Percentiles rank a stretch among this genome's conserved stretches.
Evolutionary conservation across 1,284 basidiomycete genomes (phyloP).

Genomic region (Cutaneotrichosporon sp.): DNA sequence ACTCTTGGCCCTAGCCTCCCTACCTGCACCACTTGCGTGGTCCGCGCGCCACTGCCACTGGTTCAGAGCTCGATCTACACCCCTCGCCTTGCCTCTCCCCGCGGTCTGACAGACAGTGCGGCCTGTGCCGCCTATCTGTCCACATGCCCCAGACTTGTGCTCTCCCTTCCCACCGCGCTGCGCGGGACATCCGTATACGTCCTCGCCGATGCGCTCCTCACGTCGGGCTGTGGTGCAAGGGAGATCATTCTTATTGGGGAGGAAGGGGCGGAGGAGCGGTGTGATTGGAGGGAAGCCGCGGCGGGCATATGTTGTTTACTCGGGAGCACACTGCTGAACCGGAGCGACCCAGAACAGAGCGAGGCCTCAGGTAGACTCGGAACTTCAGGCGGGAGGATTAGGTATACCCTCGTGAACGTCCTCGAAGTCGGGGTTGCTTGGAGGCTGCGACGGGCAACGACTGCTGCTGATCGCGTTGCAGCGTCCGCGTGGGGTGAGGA

Average conservation of each 20-base stretch:
- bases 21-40: background rate
- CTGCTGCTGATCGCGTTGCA: too few species aligned
- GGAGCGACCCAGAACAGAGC: too few species aligned
- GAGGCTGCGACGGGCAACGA: background rate
- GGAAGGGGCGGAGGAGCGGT: background rate
- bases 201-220: background rate
- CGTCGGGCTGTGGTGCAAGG: background rate
- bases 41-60: background rate
- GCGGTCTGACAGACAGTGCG: background rate
- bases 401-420: background rate
- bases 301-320: background rate
- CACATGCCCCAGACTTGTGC: background rate
- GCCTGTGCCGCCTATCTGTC: background rate
- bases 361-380: too few species aligned
- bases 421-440: background rate
- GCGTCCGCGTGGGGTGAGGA: background rate
- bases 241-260: too few species aligned
- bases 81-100: background rate
- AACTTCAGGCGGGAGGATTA: too few species aligned
- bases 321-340: background rate
- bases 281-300: background rate
- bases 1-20: background rate
- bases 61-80: background rate
- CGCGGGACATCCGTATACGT: background rate
- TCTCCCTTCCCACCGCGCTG: background rate